Conservation (phyloP, 2,329 filamentous ascomycete species). For the Sordariomycetes sp. region DNA sequence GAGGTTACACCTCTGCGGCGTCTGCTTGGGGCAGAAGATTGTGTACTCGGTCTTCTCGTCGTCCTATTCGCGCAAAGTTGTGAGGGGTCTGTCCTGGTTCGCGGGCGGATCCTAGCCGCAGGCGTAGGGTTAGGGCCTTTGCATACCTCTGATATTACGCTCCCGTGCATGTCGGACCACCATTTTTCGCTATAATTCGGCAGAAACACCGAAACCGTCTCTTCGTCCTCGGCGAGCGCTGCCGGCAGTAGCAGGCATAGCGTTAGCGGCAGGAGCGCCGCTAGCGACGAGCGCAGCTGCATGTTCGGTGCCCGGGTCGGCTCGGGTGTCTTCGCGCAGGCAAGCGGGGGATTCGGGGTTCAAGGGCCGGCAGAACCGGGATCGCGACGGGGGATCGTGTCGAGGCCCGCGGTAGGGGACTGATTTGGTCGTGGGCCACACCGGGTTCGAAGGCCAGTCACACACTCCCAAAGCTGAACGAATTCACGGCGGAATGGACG, state of each 20-base stretch:
- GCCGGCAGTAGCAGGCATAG: neutral
- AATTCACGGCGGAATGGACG: neutral
- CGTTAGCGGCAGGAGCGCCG: neutral
- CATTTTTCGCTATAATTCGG: constrained; percentile 29
- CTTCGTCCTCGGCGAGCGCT: neutral
- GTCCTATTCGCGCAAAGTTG: constrained; percentile 17
- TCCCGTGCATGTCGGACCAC: constrained; percentile 34
- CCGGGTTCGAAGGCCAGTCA: too few species aligned
- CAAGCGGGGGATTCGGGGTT: neutral
- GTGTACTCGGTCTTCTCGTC: constrained; percentile 31
- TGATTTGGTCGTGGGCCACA: neutral
- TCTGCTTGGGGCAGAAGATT: constrained; percentile 33
- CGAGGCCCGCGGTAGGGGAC: neutral
- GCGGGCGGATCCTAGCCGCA: too few species aligned
- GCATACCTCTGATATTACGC: constrained; percentile 30
- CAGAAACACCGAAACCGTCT: constrained; percentile 17
- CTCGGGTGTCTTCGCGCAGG: neutral
- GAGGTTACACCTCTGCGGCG: constrained; percentile 29
- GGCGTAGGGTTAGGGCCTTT: neutral
- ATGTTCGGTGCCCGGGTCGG: neutral
- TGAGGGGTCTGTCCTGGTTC: neutral
- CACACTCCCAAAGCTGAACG: too few species aligned
- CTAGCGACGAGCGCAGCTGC: constrained; percentile 5
- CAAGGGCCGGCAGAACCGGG: too few species aligned
- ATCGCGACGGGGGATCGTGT: neutral